Evolutionary conservation across 192 early-diverging fungal genomes (phyloP), one percentile per base, ranked within the genome.

Genomic region (Podila minutissima): DNA sequence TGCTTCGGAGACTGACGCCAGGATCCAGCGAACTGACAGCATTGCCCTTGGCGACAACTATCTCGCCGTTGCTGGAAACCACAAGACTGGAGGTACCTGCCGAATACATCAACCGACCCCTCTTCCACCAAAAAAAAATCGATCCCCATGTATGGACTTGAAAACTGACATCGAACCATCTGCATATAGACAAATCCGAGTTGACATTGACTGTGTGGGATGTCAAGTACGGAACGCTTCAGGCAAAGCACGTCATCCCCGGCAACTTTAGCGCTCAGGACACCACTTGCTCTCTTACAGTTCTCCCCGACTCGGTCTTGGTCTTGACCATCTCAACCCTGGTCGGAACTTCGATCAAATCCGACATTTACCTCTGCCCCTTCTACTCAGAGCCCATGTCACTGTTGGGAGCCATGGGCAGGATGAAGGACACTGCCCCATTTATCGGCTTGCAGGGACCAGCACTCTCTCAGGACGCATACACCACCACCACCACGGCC

Each of bases 381-480:
- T 88, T 81, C 67, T 86, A 86, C 31, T 74, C 72, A 26, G 71
- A 84, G 13, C 85, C 87, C 29, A 82, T 88, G 77, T 88, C 87
- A 13, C 68, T 88, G n/a, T 58, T 88, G 72, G 84, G 83, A 4
- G 87, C 87, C 9, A 85, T 88, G 83, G 79, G 79, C 29, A 86
- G 71, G 58, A 88, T 88, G 87, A 79, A 75, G 31, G 49, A 68
- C 2, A 85, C 85, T 28, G 82, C 74, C 7, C 73, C 77, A 1
- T 81, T 81, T 48, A 51, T 79, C 20, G 75, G 75, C 0, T 65
- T 72, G 22, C 28, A 59, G 11, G 70, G 70, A 67, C 29, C 64
- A 4, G 51, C 67, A 26, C 58, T 74, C n/a, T 65, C 64, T 6
- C 69, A 79, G 60, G 75, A 79, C 9, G 75, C 75, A 4, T 79